Conservation (phyloP, 441 rosid genomes). For the Euphorbia neoarborescens region DNA sequence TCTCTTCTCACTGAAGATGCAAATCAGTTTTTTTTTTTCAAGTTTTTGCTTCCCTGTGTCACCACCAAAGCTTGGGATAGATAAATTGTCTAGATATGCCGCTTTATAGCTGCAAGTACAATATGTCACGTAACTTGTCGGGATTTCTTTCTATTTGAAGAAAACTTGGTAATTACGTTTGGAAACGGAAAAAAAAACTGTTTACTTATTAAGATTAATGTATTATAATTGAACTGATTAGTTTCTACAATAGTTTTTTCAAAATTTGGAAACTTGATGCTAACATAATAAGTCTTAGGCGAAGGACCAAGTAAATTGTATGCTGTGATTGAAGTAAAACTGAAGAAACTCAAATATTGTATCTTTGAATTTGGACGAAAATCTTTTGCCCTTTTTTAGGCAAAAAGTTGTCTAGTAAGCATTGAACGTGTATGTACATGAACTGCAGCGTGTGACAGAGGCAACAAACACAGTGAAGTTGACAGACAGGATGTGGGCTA, state of each 20-base stretch:
- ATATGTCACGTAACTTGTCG: too few species aligned
- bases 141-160: too few species aligned
- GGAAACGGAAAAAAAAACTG: too few species aligned
- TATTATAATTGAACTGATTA: too few species aligned
- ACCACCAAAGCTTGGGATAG: too few species aligned
- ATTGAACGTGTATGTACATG: background rate
- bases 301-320: background rate
- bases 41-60: too few species aligned
- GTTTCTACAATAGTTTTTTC: too few species aligned
- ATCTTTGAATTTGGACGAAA: background rate
- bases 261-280: too few species aligned
- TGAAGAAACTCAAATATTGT: background rate
- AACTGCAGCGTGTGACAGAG: conserved; percentile 59
- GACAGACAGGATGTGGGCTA: conserved; percentile 86
- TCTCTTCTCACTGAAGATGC: background rate
- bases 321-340: background rate
- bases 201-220: too few species aligned
- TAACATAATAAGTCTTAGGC: background rate
- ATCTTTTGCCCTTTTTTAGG: background rate
- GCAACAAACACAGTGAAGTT: conserved; percentile 58
- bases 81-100: too few species aligned
- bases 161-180: too few species aligned
- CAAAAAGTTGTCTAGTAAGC: background rate
- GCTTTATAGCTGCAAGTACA: too few species aligned
- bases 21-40: background rate